Percentiles rank a stretch among this genome's conserved stretches.
phyloP scores from a whole-genome alignment of 176 grass and related monocot species.

The Olyra latifolia region DNA sequence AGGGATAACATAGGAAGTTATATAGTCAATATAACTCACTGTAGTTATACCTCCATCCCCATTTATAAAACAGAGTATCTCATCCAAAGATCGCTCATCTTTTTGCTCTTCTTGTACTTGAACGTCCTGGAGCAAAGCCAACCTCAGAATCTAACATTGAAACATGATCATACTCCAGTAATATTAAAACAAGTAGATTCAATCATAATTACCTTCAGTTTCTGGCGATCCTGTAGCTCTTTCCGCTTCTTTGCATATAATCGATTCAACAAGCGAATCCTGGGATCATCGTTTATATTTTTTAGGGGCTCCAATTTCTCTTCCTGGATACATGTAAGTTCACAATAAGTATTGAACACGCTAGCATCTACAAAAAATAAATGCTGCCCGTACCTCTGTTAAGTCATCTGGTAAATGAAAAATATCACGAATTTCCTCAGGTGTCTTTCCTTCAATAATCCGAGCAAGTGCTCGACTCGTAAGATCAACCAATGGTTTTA shows the following conservation, averaged over 20 bases:
- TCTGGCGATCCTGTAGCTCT: constrained; percentile 93
- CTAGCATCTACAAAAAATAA: constrained; percentile 7
- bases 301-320: constrained; percentile 99
- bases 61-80: constrained; percentile 99
- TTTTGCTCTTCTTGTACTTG: constrained; percentile 72
- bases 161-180: neutral
- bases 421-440: constrained; percentile 97
- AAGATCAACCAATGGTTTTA: constrained; percentile 97
- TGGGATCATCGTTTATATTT: constrained; percentile 96
- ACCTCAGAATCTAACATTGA: constrained; percentile 25
- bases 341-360: constrained; percentile 27
- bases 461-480: constrained; percentile 96
- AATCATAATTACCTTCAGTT: constrained; percentile 61
- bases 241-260: constrained; percentile 99
- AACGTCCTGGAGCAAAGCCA: constrained; percentile 64
- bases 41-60: constrained; percentile 89
- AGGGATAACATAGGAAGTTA: constrained; percentile 27
- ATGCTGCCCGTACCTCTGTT: constrained; percentile 61
- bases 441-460: constrained; percentile 98
- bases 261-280: constrained; percentile 93
- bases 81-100: constrained; percentile 97
- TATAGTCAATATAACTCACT: constrained; percentile 55
- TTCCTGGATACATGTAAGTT: constrained; percentile 67
- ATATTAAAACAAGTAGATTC: neutral
- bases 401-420: constrained; percentile 98